Evolutionary conservation across 2,329 filamentous ascomycete genomes (phyloP), one percentile per base, ranked within the genome.

Genomic region (Aspergillus novofumigatus): DNA sequence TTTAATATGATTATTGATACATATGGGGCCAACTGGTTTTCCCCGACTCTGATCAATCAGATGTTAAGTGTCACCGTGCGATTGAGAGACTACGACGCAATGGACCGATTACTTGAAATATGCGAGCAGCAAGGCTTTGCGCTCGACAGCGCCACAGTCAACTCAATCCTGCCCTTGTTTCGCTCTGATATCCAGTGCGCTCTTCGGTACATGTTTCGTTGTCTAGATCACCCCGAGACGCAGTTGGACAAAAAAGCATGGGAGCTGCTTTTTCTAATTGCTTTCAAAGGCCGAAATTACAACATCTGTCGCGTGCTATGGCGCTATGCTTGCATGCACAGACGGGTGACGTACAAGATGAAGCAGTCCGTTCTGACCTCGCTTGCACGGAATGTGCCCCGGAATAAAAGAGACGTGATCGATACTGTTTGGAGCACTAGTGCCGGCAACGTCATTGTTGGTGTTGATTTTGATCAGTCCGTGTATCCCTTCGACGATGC

Each of bases 301-400:
- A 81, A 80, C 53, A 64, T 77, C 10, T 75, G 73, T 52, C 75
- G 75, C 10, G 76, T 80, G 8, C 58, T 81, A 5, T 81, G 79
- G 79, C 69, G 70, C 59, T 79, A 79, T 65, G 76, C 78, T 5
- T 80, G 78, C 59, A 68, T 80, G 55, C 52, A 69, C 17, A 67
- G 66, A 8, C 44, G 49, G 10, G 72, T 73, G 10, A 75, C 66
- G 17, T 57, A 57, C 26, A 59, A 61, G 4, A 78, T 78, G 72
- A 68, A 66, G 51, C 56, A 67, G 25, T 54, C 63, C 7, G 67
- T 78, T 5, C 51, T 67, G 25, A 57, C 42, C 35, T 73, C 72
- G 44, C 61, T 78, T 6, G 45, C 58, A n/a, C 58, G 67, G n/a
- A 69, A 71, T 41, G 59, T 54, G 4, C 50, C 59, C 1, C 47